phyloP scores from a whole-genome alignment of 305 asterid genomes.

The Striga hermonthica region DNA sequence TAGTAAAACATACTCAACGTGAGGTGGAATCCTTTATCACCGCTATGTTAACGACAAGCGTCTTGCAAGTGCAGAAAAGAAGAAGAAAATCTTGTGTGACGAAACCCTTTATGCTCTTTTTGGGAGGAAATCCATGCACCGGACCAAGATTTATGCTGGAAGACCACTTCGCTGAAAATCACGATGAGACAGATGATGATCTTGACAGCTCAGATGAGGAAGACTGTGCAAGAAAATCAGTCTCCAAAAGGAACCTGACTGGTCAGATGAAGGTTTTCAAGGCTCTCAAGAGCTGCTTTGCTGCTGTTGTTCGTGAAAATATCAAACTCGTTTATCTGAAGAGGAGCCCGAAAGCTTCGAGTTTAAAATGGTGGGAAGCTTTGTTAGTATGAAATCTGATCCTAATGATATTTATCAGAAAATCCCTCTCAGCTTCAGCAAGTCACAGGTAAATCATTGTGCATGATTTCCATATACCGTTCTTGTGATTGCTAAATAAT shows the following conservation, averaged over 20 bases:
- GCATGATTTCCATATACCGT: constrained; percentile 11
- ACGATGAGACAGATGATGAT: constrained; percentile 64
- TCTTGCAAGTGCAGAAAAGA: constrained; percentile 57
- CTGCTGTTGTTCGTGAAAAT: constrained; percentile 70
- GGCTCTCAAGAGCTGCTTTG: constrained; percentile 69
- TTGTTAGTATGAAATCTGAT: constrained; percentile 78
- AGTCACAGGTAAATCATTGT: constrained; percentile 63
- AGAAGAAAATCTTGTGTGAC: constrained; percentile 74
- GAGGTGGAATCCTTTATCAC: constrained; percentile 54
- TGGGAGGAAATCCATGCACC: constrained; percentile 52
- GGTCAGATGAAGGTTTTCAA: constrained; percentile 41
- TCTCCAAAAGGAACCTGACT: constrained; percentile 27
- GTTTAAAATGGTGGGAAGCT: constrained; percentile 68
- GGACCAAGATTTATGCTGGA: constrained; percentile 59
- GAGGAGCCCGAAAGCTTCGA: constrained; percentile 57
- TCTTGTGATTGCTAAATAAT: constrained; percentile 16
- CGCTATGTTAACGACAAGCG: constrained; percentile 58
- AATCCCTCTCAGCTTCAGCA: constrained; percentile 71
- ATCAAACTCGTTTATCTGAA: constrained; percentile 72
- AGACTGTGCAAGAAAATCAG: constrained; percentile 33
- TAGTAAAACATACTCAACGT: constrained; percentile 43
- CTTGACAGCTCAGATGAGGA: constrained; percentile 55
- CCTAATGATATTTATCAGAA: constrained; percentile 72
- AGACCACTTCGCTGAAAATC: constrained; percentile 77
- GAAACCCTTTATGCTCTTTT: constrained; percentile 60